Conservation (phyloP, 768 basidiomycete genomes). For the Asterophora parasitica region DNA sequence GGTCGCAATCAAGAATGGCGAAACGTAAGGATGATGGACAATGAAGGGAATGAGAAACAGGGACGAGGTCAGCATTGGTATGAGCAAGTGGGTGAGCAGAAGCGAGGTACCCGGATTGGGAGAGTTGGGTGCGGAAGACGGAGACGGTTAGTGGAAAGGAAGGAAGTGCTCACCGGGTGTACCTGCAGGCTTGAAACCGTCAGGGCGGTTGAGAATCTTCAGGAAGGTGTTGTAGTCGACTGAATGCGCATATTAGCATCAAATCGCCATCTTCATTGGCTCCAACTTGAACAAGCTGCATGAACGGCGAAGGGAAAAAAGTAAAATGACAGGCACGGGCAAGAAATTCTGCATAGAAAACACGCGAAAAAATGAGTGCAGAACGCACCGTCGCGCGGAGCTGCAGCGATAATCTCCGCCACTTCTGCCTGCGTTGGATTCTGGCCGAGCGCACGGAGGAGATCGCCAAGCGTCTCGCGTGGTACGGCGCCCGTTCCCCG, state of each 20-base stretch:
- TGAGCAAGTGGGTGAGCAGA: too few relatives aligned
- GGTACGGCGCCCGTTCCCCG: slow-evolving; percentile 89
- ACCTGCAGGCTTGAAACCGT: slow-evolving; percentile 90
- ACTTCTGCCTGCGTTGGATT: slow-evolving; percentile 99
- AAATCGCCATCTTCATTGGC: too few relatives aligned
- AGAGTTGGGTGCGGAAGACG: neutral
- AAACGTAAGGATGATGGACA: neutral
- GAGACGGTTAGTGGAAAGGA: neutral
- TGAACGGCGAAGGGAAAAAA: too few relatives aligned
- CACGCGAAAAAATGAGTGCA: neutral
- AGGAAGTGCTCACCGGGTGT: slow-evolving; percentile 13
- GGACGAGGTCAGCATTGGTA: neutral
- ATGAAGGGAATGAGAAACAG: neutral
- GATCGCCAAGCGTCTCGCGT: slow-evolving; percentile 83
- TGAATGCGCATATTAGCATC: slow-evolving; percentile 20
- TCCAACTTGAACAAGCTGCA: too few relatives aligned
- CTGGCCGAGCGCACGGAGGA: slow-evolving; percentile 91
- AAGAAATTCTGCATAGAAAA: too few relatives aligned
- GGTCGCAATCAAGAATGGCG: too few relatives aligned
- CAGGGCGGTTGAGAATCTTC: slow-evolving; percentile 86
- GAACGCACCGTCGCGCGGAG: slow-evolving; percentile 68
- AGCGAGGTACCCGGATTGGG: too few relatives aligned
- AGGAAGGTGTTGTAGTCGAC: slow-evolving; percentile 94
- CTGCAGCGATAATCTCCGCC: slow-evolving; percentile 64
- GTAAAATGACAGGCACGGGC: too few relatives aligned